These are phyloP conservation scores for Cyberlindnera sargentensis DNA, from an alignment of 805 yeast species.

Conservation along the genomic window DNA sequence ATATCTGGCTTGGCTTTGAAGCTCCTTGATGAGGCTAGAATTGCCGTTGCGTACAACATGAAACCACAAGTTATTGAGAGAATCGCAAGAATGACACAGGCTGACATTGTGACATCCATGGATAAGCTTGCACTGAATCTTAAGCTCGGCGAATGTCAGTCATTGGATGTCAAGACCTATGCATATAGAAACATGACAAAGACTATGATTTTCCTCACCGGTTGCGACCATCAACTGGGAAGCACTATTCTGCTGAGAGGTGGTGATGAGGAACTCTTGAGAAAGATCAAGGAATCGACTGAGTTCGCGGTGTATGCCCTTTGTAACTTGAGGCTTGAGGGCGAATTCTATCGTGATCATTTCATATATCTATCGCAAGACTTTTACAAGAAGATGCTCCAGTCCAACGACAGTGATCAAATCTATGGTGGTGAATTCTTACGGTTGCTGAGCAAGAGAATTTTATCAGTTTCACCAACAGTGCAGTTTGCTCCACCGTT, in stretches of 20 bases:
- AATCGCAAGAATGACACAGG: slow-evolving; percentile 69
- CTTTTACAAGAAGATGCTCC: slow-evolving; percentile 24
- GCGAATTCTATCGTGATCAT: slow-evolving; percentile 63
- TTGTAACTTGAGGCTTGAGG: slow-evolving; percentile 77
- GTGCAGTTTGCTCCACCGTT: slow-evolving; percentile 69
- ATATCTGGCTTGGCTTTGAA: slow-evolving; percentile 79
- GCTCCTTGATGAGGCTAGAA: slow-evolving; percentile 62
- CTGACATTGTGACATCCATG: slow-evolving; percentile 80
- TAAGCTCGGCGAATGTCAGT: slow-evolving; percentile 67
- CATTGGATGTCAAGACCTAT: slow-evolving; percentile 65
- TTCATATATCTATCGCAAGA: slow-evolving; percentile 44
- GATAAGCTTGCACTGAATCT: slow-evolving; percentile 73
- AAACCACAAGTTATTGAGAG: slow-evolving; percentile 78
- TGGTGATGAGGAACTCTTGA: slow-evolving; percentile 50
- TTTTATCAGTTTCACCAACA: slow-evolving; percentile 80
- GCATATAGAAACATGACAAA: slow-evolving; percentile 49
- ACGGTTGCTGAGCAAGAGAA: slow-evolving; percentile 37
- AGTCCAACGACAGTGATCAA: slow-evolving; percentile 11
- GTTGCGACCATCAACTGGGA: slow-evolving; percentile 67
- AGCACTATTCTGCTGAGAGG: slow-evolving; percentile 88
- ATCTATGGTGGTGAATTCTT: slow-evolving; percentile 32
- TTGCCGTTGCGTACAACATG: slow-evolving; percentile 74
- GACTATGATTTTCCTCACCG: slow-evolving; percentile 73
- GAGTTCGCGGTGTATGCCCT: slow-evolving; percentile 75
- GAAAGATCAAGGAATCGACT: slow-evolving; percentile 66